Percentiles rank a stretch among this genome's conserved stretches.
Evolutionary conservation across 192 early-diverging fungal genomes (phyloP).

Genomic region (Coemansia sp.): DNA sequence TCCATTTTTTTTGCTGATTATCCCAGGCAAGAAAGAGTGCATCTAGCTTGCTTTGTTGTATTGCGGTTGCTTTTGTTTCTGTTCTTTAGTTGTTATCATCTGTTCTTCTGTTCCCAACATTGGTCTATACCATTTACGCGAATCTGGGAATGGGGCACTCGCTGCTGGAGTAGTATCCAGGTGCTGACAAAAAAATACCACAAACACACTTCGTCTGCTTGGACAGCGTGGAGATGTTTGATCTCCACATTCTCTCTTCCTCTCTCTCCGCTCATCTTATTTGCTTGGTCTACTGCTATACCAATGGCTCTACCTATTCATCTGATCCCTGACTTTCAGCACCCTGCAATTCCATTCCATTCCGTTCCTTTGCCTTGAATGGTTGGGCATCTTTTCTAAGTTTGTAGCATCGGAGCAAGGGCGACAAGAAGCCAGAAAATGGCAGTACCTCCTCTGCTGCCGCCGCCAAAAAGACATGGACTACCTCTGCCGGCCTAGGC

Average conservation of each 20-base stretch:
- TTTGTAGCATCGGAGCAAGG: conserved; percentile 36
- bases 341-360: neutral
- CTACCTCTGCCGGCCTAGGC: conserved; percentile 20
- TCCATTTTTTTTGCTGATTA: neutral
- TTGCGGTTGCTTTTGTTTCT: neutral
- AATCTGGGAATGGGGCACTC: neutral
- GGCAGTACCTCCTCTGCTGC: conserved; percentile 14
- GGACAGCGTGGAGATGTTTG: conserved; percentile 1
- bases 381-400: neutral
- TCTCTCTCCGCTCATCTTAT: neutral
- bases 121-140: neutral
- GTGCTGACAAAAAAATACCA: too few species aligned
- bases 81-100: neutral
- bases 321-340: neutral
- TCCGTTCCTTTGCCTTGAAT: neutral
- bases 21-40: conserved; percentile 4
- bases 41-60: neutral
- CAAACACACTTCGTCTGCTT: neutral
- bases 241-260: conserved; percentile 1
- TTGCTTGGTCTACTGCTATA: conserved; percentile 2
- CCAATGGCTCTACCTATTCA: too few species aligned
- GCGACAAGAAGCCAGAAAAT: conserved; percentile 37
- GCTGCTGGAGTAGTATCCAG: too few species aligned
- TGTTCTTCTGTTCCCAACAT: neutral
- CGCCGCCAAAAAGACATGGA: conserved; percentile 35